phyloP scores from a whole-genome alignment of 495 filamentous ascomycete species.

The Aspergillus bertholletiae region DNA sequence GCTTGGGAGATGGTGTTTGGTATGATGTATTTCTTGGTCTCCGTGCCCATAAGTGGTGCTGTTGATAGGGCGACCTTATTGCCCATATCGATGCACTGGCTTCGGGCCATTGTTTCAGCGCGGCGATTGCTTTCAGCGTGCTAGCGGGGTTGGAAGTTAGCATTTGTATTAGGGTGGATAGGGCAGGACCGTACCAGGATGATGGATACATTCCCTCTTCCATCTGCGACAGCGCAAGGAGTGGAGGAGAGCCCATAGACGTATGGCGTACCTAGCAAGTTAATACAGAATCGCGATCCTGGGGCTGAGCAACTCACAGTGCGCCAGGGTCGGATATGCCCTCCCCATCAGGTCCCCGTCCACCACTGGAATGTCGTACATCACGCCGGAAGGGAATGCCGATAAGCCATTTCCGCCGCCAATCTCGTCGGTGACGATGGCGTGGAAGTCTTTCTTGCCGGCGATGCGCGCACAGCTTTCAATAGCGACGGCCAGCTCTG shows the following conservation, averaged over 20 bases:
- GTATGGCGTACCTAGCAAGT: conserved; percentile 24
- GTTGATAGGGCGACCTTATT: conserved; percentile 21
- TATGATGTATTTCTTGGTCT: conserved; percentile 28
- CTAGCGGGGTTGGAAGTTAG: conserved; percentile 6
- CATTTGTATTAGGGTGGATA: neutral
- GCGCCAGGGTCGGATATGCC: conserved; percentile 27
- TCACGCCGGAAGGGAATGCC: conserved; percentile 25
- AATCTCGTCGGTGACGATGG: conserved; percentile 29
- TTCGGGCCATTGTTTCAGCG: conserved; percentile 26
- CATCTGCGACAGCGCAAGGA: conserved; percentile 30
- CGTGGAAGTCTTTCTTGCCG: conserved; percentile 24
- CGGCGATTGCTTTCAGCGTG: conserved; percentile 27
- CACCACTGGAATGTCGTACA: conserved; percentile 29
- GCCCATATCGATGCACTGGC: conserved; percentile 26
- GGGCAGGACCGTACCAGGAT: conserved; percentile 11
- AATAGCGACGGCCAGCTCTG: conserved; percentile 26
- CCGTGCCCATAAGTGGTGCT: conserved; percentile 23
- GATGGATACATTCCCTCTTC: conserved; percentile 24
- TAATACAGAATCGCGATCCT: neutral
- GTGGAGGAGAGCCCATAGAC: conserved; percentile 25
- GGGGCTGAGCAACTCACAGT: conserved; percentile 14
- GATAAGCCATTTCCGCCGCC: conserved; percentile 38
- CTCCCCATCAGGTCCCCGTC: conserved; percentile 40
- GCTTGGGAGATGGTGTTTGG: conserved; percentile 37
- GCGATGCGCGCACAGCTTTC: conserved; percentile 23